Conservation (phyloP, 164 flowering plant species). For the Litsea cubeba region DNA sequence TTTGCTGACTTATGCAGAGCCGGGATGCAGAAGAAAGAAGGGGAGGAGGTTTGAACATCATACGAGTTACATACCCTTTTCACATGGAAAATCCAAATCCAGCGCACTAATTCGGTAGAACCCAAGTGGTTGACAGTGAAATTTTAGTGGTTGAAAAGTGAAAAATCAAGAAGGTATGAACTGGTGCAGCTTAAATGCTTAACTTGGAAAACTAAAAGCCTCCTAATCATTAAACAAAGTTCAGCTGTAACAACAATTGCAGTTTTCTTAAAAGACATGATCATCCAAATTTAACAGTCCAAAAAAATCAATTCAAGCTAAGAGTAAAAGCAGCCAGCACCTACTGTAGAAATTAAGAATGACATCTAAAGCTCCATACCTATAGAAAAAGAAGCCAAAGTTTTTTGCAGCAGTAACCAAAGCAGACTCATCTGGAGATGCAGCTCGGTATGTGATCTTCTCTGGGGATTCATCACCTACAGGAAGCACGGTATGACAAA, state of each 20-base stretch:
- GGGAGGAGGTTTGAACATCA: no score
- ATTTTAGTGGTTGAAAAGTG: no score
- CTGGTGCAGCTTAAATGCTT: no score
- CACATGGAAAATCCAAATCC: no score
- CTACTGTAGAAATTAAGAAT: not conserved
- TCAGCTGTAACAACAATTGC: not conserved
- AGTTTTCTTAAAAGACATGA: not conserved
- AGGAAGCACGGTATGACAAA: slow-evolving; percentile 98
- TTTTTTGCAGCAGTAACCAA: slow-evolving; percentile 92
- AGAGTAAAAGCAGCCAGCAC: not conserved
- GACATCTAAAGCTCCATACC: slow-evolving; percentile 32
- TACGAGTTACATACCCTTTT: no score
- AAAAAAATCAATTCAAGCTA: not conserved
- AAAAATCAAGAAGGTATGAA: no score
- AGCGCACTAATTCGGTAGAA: no score
- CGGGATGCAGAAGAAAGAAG: no score
- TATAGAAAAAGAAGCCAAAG: slow-evolving; percentile 97
- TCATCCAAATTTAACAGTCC: not conserved
- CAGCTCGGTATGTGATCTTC: slow-evolving; percentile 86
- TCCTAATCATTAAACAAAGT: no score
- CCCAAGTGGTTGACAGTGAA: no score
- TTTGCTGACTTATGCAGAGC: no score
- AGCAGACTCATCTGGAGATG: slow-evolving; percentile 99
- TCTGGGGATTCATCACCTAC: slow-evolving; percentile 97
- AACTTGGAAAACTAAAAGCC: no score